These are phyloP conservation scores for Monosporozyma yasuniensis DNA, from an alignment of 805 yeast genomes.

Conservation along the genomic window DNA sequence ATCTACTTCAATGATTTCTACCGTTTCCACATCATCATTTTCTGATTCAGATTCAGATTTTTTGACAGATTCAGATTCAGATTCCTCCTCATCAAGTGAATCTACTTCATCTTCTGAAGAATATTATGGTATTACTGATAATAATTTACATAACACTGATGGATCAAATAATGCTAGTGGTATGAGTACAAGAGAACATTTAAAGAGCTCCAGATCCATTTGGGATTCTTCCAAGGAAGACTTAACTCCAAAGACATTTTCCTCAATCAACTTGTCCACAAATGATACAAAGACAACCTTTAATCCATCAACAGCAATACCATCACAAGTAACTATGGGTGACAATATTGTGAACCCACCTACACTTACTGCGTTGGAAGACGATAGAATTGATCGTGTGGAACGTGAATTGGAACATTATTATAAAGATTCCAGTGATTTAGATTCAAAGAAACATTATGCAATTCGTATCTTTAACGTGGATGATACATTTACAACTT, in stretches of 20 bases:
- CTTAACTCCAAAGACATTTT: constrained; percentile 1
- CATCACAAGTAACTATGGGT: neutral
- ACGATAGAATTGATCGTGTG: constrained; percentile 30
- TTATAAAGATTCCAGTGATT: constrained; percentile 30
- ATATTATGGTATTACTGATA: neutral
- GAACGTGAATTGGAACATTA: constrained; percentile 32
- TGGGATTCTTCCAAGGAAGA: neutral
- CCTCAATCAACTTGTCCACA: constrained; percentile 4
- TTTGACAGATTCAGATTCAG: neutral
- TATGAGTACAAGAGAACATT: neutral
- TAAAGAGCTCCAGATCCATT: neutral
- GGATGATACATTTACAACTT: constrained; percentile 71
- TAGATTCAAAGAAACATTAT: constrained; percentile 27
- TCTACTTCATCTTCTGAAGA: neutral
- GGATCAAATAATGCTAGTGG: neutral
- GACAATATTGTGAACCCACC: neutral
- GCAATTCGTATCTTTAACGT: constrained; percentile 70
- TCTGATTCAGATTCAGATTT: neutral
- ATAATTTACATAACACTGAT: neutral
- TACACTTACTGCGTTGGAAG: constrained; percentile 8
- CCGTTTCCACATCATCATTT: neutral
- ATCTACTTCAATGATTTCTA: neutral
- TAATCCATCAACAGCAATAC: neutral
- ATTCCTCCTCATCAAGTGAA: neutral
- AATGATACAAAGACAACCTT: neutral